A percentile compares a stretch with the other conserved stretches of the same genome.
phyloP scores from a whole-genome alignment of 192 early-diverging fungal genomes.

The Coemansia erecta region DNA sequence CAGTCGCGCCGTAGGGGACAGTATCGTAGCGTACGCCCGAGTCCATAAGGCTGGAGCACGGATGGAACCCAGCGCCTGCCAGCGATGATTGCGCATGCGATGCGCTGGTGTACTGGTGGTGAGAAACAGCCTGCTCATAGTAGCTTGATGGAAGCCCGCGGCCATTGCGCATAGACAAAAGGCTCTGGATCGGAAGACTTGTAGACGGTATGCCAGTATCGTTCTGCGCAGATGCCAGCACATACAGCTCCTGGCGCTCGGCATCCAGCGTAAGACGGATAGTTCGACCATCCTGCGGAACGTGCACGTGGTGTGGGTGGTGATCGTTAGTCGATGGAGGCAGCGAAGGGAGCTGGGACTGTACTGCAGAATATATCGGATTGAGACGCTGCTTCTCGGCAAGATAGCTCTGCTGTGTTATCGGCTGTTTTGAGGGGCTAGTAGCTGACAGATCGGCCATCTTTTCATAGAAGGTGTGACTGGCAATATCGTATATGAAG shows the following conservation, averaged over 20 bases:
- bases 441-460: conserved; percentile 24
- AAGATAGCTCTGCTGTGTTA: conserved; percentile 42
- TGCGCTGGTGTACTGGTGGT: conserved; percentile 11
- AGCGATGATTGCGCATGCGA: conserved; percentile 19
- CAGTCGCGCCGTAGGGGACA: not conserved
- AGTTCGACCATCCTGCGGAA: conserved; percentile 47
- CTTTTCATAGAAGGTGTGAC: conserved; percentile 72
- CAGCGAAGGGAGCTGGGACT: conserved; percentile 7
- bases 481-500: conserved; percentile 79
- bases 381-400: conserved; percentile 31
- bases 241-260: conserved; percentile 78
- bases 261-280: conserved; percentile 75
- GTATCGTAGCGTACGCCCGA: conserved; percentile 24
- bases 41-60: conserved; percentile 35
- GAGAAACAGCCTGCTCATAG: conserved; percentile 8
- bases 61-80: conserved; percentile 25
- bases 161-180: conserved; percentile 19
- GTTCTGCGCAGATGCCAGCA: conserved; percentile 57
- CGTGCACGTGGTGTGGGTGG: conserved; percentile 35
- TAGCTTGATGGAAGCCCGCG: conserved; percentile 11
- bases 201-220: conserved; percentile 16
- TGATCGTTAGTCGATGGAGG: conserved; percentile 19
- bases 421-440: conserved; percentile 17
- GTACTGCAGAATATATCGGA: conserved; percentile 10
- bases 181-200: conserved; percentile 16